Evolutionary conservation across 306 rosid species (phyloP).

Genomic region (Abrus pulchellus): DNA sequence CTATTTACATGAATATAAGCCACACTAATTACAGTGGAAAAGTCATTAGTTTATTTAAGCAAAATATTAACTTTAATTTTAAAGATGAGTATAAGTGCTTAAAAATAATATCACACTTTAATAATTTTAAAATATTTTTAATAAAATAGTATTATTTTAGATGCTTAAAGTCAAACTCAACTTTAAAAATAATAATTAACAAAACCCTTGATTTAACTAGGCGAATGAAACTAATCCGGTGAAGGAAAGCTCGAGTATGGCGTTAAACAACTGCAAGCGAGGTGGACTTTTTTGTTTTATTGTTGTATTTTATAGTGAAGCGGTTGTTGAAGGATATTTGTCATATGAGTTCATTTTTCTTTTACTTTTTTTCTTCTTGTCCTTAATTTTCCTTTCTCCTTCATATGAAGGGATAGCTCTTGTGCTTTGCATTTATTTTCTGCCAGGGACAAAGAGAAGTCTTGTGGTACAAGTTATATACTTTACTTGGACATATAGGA

Average conservation of each 20-base stretch:
- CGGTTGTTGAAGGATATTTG: constrained; percentile 44
- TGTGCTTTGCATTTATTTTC: constrained; percentile 27
- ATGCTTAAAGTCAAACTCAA: too few relatives aligned
- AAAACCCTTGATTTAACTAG: constrained; percentile 18
- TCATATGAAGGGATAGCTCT: constrained; percentile 15
- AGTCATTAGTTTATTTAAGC: neutral
- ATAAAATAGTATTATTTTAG: too few relatives aligned
- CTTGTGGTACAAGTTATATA: constrained; percentile 45
- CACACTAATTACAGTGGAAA: neutral
- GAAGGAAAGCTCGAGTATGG: constrained; percentile 10
- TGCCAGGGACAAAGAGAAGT: neutral
- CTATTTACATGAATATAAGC: neutral
- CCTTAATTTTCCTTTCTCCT: neutral
- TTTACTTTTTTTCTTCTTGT: neutral
- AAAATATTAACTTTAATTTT: too few relatives aligned
- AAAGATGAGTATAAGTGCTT: too few relatives aligned
- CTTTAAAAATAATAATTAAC: too few relatives aligned
- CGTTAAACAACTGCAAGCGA: constrained; percentile 32
- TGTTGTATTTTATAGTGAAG: constrained; percentile 4
- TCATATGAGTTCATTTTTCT: constrained; percentile 40
- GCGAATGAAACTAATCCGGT: neutral
- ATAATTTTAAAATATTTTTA: too few relatives aligned
- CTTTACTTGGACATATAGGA: constrained; percentile 11
- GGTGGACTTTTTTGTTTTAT: neutral
- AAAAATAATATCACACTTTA: too few relatives aligned